Conservation (phyloP, 2,329 filamentous ascomycete species). For the Lachnellula cervina region DNA sequence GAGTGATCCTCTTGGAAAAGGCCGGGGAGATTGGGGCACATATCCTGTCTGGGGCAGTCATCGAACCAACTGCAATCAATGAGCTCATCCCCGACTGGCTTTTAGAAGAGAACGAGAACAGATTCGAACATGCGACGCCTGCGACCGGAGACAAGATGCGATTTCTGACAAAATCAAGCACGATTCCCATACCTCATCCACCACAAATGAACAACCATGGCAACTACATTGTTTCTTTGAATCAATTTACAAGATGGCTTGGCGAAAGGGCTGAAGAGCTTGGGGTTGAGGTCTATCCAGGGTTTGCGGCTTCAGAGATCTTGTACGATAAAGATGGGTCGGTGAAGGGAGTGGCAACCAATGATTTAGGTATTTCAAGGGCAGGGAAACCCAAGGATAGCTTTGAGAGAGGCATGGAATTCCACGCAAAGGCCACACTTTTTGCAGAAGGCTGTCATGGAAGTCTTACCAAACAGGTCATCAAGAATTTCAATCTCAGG, state of each 20-base stretch:
- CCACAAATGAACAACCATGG: conserved; percentile 98
- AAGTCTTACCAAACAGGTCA: conserved; percentile 89
- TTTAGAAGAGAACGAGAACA: conserved; percentile 77
- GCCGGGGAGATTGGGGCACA: conserved; percentile 92
- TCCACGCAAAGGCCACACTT: conserved; percentile 85
- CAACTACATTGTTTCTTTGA: conserved; percentile 95
- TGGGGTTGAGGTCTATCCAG: conserved; percentile 93
- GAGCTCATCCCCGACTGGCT: conserved; percentile 95
- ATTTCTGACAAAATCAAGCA: conserved; percentile 76
- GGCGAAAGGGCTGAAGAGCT: conserved; percentile 94
- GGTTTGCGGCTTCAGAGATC: conserved; percentile 90
- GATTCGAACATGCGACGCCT: conserved; percentile 83
- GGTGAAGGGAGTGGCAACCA: conserved; percentile 91
- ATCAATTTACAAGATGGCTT: conserved; percentile 93
- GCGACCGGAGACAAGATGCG: conserved; percentile 84
- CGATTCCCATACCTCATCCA: conserved; percentile 78
- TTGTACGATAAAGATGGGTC: conserved; percentile 82
- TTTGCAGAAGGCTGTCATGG: conserved; percentile 96
- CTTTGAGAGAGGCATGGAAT: conserved; percentile 98
- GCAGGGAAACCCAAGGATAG: conserved; percentile 81
- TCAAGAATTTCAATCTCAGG: conserved; percentile 88
- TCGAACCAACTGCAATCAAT: conserved; percentile 81
- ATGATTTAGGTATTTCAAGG: conserved; percentile 81
- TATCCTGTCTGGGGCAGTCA: conserved; percentile 91
- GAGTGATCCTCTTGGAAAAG: conserved; percentile 90